Evolutionary conservation across 2,329 filamentous ascomycete species (phyloP).

Genomic region (Pyrenophora graminea): DNA sequence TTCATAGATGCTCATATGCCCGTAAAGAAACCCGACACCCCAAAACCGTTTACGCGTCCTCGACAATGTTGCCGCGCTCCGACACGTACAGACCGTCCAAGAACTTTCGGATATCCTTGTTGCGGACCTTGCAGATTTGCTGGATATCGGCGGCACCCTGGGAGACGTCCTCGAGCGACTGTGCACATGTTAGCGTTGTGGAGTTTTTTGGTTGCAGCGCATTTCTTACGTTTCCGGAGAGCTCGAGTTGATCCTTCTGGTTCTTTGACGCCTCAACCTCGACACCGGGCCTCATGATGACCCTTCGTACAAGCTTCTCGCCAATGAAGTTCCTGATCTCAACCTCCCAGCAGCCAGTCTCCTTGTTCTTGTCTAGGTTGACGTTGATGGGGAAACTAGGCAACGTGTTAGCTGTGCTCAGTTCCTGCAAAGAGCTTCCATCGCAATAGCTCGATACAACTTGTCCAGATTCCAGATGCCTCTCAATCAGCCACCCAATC

Average conservation of each 20-base stretch:
- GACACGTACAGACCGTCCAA: constrained; percentile 99
- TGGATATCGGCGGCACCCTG: constrained; percentile 99
- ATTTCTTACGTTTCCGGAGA: constrained; percentile 72
- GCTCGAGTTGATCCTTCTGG: constrained; percentile 96
- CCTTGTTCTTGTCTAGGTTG: constrained; percentile 94
- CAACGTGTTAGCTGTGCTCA: constrained; percentile 18
- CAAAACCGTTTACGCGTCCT: constrained; percentile 54
- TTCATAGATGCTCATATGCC: constrained; percentile 48
- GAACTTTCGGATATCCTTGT: constrained; percentile 99
- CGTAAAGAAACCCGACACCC: constrained; percentile 47
- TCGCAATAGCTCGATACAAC: background rate
- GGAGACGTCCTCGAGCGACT: constrained; percentile 90
- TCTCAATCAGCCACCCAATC: background rate
- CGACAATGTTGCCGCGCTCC: constrained; percentile 93
- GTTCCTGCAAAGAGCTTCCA: too few species aligned
- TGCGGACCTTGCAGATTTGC: constrained; percentile 98
- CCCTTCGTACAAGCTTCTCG: constrained; percentile 97
- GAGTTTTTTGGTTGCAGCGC: background rate
- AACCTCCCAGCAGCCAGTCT: constrained; percentile 85
- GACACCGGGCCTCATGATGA: constrained; percentile 87
- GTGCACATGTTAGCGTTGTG: constrained; percentile 24
- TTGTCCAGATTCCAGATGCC: background rate
- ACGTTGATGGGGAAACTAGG: constrained; percentile 98
- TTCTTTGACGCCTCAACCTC: constrained; percentile 86
- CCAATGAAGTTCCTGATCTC: constrained; percentile 83